Evolutionary conservation across 495 filamentous ascomycete genomes (phyloP).

Genomic region (Immersiella caudata): DNA sequence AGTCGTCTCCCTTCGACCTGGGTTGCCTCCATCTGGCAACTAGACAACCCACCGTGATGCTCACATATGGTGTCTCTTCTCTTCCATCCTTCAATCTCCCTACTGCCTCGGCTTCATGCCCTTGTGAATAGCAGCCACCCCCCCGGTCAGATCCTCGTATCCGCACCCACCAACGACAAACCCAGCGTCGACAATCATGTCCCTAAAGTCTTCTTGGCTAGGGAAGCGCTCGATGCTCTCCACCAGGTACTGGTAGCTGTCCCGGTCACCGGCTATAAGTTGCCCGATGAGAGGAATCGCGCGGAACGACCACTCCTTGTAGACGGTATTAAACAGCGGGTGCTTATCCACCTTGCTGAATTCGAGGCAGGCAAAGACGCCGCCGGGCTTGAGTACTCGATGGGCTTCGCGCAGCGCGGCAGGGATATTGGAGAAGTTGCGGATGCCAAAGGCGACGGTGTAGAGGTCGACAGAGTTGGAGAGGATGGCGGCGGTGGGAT

Average conservation of each 20-base stretch:
- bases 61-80: conserved; percentile 1
- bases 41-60: too few relatives aligned
- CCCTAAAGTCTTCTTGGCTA: conserved; percentile 75
- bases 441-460: conserved; percentile 96
- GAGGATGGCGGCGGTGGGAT: conserved; percentile 52
- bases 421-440: conserved; percentile 91
- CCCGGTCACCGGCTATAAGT: conserved; percentile 88
- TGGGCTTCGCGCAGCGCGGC: conserved; percentile 77
- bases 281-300: conserved; percentile 95
- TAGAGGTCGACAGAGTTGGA: conserved; percentile 78
- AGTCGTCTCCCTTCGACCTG: neutral
- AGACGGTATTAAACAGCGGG: conserved; percentile 74
- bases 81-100: neutral
- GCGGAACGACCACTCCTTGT: conserved; percentile 94
- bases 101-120: conserved; percentile 77
- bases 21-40: too few relatives aligned
- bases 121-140: conserved; percentile 94
- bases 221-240: conserved; percentile 97
- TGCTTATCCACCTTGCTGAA: conserved; percentile 80
- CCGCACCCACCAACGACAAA: conserved; percentile 81
- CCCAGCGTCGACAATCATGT: conserved; percentile 87
- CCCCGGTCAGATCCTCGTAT: conserved; percentile 85
- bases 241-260: conserved; percentile 97
- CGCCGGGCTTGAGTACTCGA: conserved; percentile 89
- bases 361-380: conserved; percentile 95